Evolutionary conservation across 2,329 filamentous ascomycete species (phyloP).

Genomic region (Microdochium paspali): DNA sequence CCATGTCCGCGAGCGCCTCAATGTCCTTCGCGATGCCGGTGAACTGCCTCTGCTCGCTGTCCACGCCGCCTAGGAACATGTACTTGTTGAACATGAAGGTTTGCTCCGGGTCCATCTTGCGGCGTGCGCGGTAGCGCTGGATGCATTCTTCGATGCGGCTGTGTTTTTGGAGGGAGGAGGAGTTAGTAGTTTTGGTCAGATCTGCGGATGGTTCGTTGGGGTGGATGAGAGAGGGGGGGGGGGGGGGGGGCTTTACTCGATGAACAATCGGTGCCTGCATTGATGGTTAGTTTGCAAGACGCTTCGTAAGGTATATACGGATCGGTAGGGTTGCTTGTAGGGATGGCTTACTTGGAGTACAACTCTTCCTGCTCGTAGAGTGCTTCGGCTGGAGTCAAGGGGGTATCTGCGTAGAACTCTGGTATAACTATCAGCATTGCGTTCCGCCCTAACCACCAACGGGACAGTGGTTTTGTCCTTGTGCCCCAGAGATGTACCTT

Average conservation of each 20-base stretch:
- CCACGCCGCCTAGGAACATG: conserved; percentile 73
- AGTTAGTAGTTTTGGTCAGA: conserved; percentile 3
- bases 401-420: conserved; percentile 73
- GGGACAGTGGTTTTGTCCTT: neutral
- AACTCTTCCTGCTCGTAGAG: conserved; percentile 52
- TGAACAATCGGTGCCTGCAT: conserved; percentile 43
- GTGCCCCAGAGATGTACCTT: conserved; percentile 42
- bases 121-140: conserved; percentile 67
- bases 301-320: conserved; percentile 10
- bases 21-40: conserved; percentile 45
- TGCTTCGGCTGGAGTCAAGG: conserved; percentile 62
- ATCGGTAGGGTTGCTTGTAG: neutral
- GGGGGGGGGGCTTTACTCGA: conserved; percentile 40
- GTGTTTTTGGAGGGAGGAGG: no score
- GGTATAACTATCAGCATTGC: conserved; percentile 5
- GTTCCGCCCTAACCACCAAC: no score
- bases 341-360: conserved; percentile 59
- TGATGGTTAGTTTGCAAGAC: conserved; percentile 4
- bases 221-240: no score
- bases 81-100: conserved; percentile 67
- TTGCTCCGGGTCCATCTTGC: conserved; percentile 59
- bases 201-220: no score
- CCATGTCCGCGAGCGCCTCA: conserved; percentile 42
- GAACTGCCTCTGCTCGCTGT: conserved; percentile 47
- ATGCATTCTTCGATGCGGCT: conserved; percentile 81